Conservation (phyloP, 441 rosid genomes). For the Mallotus repandus region DNA sequence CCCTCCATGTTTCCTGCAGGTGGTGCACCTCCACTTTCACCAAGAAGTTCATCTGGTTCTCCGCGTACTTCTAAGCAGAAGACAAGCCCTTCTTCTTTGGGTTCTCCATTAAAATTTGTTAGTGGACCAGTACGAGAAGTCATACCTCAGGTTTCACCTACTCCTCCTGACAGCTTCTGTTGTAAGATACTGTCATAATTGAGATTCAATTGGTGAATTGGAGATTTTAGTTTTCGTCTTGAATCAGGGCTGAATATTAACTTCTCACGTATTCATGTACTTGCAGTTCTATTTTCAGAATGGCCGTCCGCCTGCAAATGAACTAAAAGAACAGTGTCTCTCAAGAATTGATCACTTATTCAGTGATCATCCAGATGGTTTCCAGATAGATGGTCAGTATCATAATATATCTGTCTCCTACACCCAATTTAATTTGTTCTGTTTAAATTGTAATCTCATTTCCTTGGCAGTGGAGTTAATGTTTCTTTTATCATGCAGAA, state of each 20-base stretch:
- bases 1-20: constrained; percentile 95
- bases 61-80: constrained; percentile 78
- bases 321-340: constrained; percentile 72
- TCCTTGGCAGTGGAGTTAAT: constrained; percentile 14
- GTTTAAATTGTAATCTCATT: not conserved
- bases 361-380: constrained; percentile 66
- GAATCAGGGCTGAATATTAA: constrained; percentile 4
- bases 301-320: constrained; percentile 86
- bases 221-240: constrained; percentile 4
- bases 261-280: constrained; percentile 12
- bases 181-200: constrained; percentile 20
- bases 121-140: constrained; percentile 72
- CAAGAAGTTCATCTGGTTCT: constrained; percentile 82
- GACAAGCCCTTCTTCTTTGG: constrained; percentile 68
- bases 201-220: constrained; percentile 18
- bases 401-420: constrained; percentile 12
- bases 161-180: constrained; percentile 22
- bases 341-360: constrained; percentile 65
- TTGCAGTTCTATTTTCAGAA: constrained; percentile 91
- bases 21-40: constrained; percentile 93
- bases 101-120: constrained; percentile 68
- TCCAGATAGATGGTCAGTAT: constrained; percentile 68
- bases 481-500: constrained; percentile 42
- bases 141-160: constrained; percentile 78
- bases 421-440: not conserved